Conservation (phyloP, 805 yeast species). For the Komagataella pseudopastoris region DNA sequence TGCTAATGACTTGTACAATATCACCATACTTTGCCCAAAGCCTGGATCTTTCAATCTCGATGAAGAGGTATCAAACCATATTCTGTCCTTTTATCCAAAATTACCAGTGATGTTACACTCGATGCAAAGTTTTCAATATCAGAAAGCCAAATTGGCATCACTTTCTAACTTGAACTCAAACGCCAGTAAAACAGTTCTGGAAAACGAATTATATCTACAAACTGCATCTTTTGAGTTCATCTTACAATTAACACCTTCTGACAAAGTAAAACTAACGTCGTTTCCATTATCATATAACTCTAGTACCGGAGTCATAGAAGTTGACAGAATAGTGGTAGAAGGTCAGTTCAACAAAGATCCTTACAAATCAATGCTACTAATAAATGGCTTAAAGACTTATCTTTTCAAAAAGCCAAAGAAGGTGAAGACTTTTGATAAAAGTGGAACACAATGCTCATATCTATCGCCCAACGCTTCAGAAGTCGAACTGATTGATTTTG, state of each 20-base stretch:
- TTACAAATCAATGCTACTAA: constrained; percentile 9
- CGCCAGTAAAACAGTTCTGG: not conserved
- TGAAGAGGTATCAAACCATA: not conserved
- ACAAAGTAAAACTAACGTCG: constrained; percentile 14
- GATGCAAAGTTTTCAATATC: not conserved
- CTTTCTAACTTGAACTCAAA: not conserved
- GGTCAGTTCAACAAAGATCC: constrained; percentile 1
- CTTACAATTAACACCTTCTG: constrained; percentile 9
- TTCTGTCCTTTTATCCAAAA: constrained; percentile 4
- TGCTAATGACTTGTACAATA: constrained; percentile 9
- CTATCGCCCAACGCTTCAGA: not conserved
- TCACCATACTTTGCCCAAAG: constrained; percentile 31
- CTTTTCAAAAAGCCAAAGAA: constrained; percentile 8
- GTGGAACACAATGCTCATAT: not conserved
- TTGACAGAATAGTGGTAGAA: constrained; percentile 19
- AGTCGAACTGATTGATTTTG: not conserved
- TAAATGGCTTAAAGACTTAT: constrained; percentile 12
- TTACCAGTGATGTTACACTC: not conserved
- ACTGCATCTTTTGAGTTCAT: constrained; percentile 22
- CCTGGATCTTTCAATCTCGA: constrained; percentile 15
- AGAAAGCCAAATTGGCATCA: not conserved
- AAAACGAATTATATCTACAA: constrained; percentile 20
- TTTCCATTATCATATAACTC: constrained; percentile 33
- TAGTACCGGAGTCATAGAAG: constrained; percentile 15
- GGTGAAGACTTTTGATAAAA: constrained; percentile 13